These are phyloP conservation scores for Dictyostelium citrinum DNA, from an alignment of 78 protist genomes.

Conservation along the genomic window DNA sequence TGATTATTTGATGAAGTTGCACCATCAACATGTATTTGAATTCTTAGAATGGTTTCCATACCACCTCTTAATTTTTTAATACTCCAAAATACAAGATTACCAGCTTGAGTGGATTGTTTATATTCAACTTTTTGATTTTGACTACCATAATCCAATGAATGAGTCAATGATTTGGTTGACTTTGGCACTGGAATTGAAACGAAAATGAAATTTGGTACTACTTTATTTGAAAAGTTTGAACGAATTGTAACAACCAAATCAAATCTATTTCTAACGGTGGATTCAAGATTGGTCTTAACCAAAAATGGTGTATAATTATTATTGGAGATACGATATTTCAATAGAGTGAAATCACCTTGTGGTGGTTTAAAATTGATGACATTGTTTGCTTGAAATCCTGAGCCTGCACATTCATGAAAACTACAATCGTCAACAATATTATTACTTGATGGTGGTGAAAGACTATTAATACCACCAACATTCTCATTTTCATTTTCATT, in stretches of 20 bases:
- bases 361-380: conserved; percentile 62
- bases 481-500: not conserved
- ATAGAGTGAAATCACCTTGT: conserved; percentile 66
- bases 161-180: conserved; percentile 5
- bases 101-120: not conserved
- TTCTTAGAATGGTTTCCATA: conserved; percentile 41
- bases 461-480: not conserved
- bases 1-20: not conserved
- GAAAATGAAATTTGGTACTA: not conserved
- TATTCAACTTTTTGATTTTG: conserved; percentile 45
- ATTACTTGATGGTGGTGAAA: not conserved
- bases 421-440: conserved; percentile 38
- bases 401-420: conserved; percentile 56
- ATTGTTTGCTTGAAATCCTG: conserved; percentile 9
- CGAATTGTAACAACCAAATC: conserved; percentile 28
- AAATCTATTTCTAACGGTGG: not conserved
- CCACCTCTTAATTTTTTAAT: conserved; percentile 75
- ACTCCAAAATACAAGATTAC: conserved; percentile 46
- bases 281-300: not conserved
- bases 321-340: conserved; percentile 51
- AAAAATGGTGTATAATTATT: conserved; percentile 49
- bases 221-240: conserved; percentile 37
- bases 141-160: conserved; percentile 18
- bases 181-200: conserved; percentile 55
- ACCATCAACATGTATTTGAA: conserved; percentile 7